phyloP scores from a whole-genome alignment of 192 early-diverging fungal genomes.

The Ramicandelaber brevisporus region DNA sequence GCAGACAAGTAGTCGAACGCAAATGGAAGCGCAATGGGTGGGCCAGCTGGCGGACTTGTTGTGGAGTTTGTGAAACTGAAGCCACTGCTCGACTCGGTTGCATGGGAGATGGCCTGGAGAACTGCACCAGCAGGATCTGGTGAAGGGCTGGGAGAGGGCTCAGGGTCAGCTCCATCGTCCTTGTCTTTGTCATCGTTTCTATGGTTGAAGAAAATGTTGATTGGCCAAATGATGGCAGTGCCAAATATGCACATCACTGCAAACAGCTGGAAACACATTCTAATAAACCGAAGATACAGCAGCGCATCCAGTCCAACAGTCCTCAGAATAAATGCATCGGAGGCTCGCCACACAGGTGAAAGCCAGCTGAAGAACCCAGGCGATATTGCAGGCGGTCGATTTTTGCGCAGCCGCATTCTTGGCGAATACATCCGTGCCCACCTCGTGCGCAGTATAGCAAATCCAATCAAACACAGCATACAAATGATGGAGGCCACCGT shows the following conservation, averaged over 20 bases:
- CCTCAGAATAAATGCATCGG: conserved; percentile 18
- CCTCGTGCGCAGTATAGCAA: conserved; percentile 9
- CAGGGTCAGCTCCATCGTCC: conserved; percentile 6
- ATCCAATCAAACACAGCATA: too few species aligned
- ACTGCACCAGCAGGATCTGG: too few species aligned
- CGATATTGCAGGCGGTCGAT: conserved; percentile 12
- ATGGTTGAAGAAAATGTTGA: conserved; percentile 17
- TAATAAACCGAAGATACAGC: conserved; percentile 20
- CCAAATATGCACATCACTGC: conserved; percentile 13
- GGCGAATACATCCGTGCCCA: conserved; percentile 20
- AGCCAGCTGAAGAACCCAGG: conserved; percentile 18
- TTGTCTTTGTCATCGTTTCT: too few species aligned
- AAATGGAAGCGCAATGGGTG: too few species aligned
- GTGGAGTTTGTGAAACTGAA: conserved; percentile 16
- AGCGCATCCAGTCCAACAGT: conserved; percentile 19
- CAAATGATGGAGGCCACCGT: too few species aligned
- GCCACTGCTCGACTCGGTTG: neutral
- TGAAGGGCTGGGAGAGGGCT: too few species aligned
- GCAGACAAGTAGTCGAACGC: conserved; percentile 14
- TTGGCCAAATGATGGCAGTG: conserved; percentile 13
- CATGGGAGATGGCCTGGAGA: too few species aligned
- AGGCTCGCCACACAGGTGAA: conserved; percentile 13
- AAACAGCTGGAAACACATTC: conserved; percentile 16
- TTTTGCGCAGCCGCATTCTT: conserved; percentile 15
- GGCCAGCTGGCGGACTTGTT: conserved; percentile 9